Base-by-base conservation (phyloP, 1,139 yeast species). In the Suhomyces choctaworum region DNA sequence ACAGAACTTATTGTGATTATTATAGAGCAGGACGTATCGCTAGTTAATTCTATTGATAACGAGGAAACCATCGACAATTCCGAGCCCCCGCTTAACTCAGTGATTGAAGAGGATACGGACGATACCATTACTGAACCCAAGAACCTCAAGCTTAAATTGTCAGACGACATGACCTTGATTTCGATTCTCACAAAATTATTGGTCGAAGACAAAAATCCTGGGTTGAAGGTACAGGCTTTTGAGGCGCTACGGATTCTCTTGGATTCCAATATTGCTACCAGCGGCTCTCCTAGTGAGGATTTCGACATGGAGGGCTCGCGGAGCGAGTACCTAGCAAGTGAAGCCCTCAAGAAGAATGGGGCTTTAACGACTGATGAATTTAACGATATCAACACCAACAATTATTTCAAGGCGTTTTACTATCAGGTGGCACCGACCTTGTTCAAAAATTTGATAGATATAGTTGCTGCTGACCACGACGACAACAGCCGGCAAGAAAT, bases 1-100 rank as follows among this genome's bases (percentile, higher is more conserved):
- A 83, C 95, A 0, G 97, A 92, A 52, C 64, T 89, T 9, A 75
- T 92, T 21, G 83, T 87, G 8, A 70, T 88, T 1, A 81, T 89
- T 7, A 82, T 90, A 23, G 97, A 90, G 44, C 90, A 86, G 48
- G 97, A 89, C 52, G 82, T 87, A 3, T 62, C 82, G 4, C 58
- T 87, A 31, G 78, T 87, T 13, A 78, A 75, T 50, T 55, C 68
- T 1, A 53, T 64, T 3, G 63, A 59, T 37, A 54, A 58, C 31
- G 67, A 66, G 13, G 68, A 62, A 27, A 45, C 59, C 1, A 60
- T 64, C n/a, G 70, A 65, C 42, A 62, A 55, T 40, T 49, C 58
- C 2, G 71, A 65, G 11, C 66, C 63, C 8, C 67, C 65, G 3
- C 30, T 32, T 13, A 31, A 33, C n/a, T 33, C 38, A 5, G 34